Evolutionary conservation across 2,329 filamentous ascomycete genomes (phyloP), one percentile per base, ranked within the genome.

Genomic region (Paecilomyces sp.): DNA sequence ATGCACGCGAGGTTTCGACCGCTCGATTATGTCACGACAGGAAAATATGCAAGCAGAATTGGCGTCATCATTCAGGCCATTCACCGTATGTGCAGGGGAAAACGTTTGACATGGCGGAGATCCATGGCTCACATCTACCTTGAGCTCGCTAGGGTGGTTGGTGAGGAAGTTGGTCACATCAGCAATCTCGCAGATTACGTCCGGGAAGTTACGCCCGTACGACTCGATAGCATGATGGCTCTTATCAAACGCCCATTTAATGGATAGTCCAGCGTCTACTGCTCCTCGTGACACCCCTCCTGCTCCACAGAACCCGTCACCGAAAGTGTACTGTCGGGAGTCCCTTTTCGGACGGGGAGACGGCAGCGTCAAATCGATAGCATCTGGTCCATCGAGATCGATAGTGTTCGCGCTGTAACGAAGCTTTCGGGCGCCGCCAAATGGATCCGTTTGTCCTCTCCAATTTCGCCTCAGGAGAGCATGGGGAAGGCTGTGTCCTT

Each of bases 71-170:
- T 86, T 80, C 6, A 76, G 76, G 0, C 83, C 66, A 0, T 73
- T 64, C 0, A 80, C 70, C 0, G 89, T 92, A 61, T 95, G 87
- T 0, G 87, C 88, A 0, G 85, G 84, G 0, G 89, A 92, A 70
- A 87, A 92, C 1, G 82, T 85, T 65, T 93, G 89, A 59, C 91
- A 95, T 0, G 91, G 90, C 0, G 89, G 90, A 0, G 88, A 91
- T 0, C 92, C 73, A 63, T 95, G 91, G 0, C 90, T 74, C 1
- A 93, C 76, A 64, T 94, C 90, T 0, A 88, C 83, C 3, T 77
- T 76, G 8, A 80, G 63, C 2, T 72, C 68, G 0, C 73, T 64
- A 0, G 62, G 25, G 2, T 65, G 50, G 8, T 71, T 71, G 0
- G 71, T 72, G 3, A 78, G 60, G 28, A 79, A 75, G 5, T 79